phyloP scores from a whole-genome alignment of 495 filamentous ascomycete genomes.

The Daldinia vernicosa region DNA sequence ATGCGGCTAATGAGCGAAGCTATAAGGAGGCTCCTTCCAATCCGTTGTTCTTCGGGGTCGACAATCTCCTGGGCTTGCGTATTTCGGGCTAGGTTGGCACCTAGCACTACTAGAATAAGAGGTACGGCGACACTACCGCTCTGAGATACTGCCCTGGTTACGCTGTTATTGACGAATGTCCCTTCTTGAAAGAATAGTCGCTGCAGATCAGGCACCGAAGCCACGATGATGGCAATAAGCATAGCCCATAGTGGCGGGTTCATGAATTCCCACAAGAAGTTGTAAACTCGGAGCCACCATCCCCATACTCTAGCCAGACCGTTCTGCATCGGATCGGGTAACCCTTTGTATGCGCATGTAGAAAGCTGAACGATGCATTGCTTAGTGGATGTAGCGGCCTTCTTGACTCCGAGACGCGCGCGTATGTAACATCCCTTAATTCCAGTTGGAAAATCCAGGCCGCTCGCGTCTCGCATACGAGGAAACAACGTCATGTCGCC shows the following conservation, averaged over 20 bases:
- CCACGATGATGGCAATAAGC: conserved; percentile 86
- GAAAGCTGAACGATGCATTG: conserved; percentile 23
- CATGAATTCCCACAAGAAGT: conserved; percentile 90
- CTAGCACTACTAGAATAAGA: conserved; percentile 94
- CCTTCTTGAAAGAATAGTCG: conserved; percentile 86
- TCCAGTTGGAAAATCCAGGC: conserved; percentile 47
- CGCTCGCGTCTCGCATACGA: conserved; percentile 49
- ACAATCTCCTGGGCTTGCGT: conserved; percentile 68
- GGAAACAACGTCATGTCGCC: conserved; percentile 58
- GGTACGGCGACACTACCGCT: conserved; percentile 93
- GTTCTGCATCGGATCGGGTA: conserved; percentile 69
- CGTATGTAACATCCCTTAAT: conserved; percentile 47
- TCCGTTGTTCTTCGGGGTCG: conserved; percentile 70
- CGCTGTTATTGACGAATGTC: conserved; percentile 90
- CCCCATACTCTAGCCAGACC: conserved; percentile 55
- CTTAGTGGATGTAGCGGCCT: conserved; percentile 52
- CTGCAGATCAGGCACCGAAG: conserved; percentile 87
- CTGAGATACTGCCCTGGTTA: conserved; percentile 85
- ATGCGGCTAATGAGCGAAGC: conserved; percentile 89
- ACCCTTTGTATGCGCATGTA: conserved; percentile 44
- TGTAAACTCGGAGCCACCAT: conserved; percentile 61
- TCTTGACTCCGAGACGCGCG: conserved; percentile 27
- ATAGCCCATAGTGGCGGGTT: conserved; percentile 98
- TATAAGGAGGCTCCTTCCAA: conserved; percentile 79
- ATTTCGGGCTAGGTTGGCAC: conserved; percentile 87